Evolutionary conservation across 2,329 filamentous ascomycete genomes (phyloP), one percentile per base, ranked within the genome.

Genomic region (Chaetomium sp.): DNA sequence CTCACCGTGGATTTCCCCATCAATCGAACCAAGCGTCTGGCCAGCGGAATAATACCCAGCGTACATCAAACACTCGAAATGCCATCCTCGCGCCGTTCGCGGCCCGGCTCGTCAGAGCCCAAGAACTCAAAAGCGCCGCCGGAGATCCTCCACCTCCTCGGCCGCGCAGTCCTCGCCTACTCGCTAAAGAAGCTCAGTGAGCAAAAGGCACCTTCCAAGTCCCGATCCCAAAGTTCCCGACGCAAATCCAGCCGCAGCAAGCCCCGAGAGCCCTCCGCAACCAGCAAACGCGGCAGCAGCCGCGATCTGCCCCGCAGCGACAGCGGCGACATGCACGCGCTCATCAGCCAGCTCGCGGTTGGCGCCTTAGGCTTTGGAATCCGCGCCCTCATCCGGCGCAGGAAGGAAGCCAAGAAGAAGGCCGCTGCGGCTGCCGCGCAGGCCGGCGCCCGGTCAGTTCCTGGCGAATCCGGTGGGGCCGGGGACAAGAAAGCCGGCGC

Each of bases 291-390:
- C 21, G 63, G 29, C 54, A 59, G 42, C 53, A 61, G 60, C 57
- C 47, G 62, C 29, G 49, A 62, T 45, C 4, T 47, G 6, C 35
- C 59, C 4, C 49, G 49, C n/a, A 47, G 59, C 51, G 68, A 70
- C 57, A 64, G 59, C 57, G 58, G 53, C 55, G 66, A 69, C 25
- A 35, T 71, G 38, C 69, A 72, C 59, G 31, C 64, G 3, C 55
- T 70, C 23, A 47, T 71, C 31, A 68, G 67, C 27, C 70, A 72
- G 60, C 63, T 72, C n/a, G 70, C 64, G 2, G 68, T 69, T n/a
- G 70, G 70, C 12, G 47, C 64, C 3, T 38, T 69, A 2, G 70
- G 66, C 21, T 68, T 70, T 55, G 69, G 70, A 10, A 60, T 71
- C 29, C 63, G 67, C 2, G 66, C 66, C 12, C 59, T 68, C 33